Evolutionary conservation across 345 rosid species (phyloP), one percentile per base, ranked within the genome.

Genomic region (Anacardium occidentale): DNA sequence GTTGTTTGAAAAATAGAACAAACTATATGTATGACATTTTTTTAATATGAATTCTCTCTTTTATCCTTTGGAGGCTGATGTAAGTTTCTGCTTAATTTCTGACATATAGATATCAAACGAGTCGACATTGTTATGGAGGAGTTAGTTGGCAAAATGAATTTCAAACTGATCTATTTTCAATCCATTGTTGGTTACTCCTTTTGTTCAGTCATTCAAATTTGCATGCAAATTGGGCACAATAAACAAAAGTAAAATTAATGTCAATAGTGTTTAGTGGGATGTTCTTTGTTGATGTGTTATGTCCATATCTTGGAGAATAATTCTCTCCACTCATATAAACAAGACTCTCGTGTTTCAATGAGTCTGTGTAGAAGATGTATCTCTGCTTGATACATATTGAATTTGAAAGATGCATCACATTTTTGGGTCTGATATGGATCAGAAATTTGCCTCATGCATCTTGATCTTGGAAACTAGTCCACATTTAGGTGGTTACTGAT

Each of bases 231-330:
- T 67, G 71, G n/a, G 52, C 29, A 15, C 44, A 22, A 50, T 56
- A 22, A 32, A 29, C 37, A 45, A 61, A 51, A 47, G 1, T 25
- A 25, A 70, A 69, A 64, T 40, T 42, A 17, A 12, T 26, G 50
- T 4, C 3, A 29, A 66, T 70, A n/a, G 64, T 72, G 70, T 62
- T 40, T 44, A 59, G 66, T 74, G 70, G 80, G 76, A 60, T 64
- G 48, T 68, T 15, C 62, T 52, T 70, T 62, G 44, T 61, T 70
- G 67, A 26, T 50, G 50, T 45, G 53, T 55, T 60, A 32, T 74
- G 75, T 64, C 69, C 87, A 81, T 7, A 75, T 75, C 83, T 77
- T 25, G 47, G 82, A 81, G 83, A 73, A 79, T 77, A 71, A 69
- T 71, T 70, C 0, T 5, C 4, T 34, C 4, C 63, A 59, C 18